Percentiles rank a stretch among this genome's conserved stretches.
Conservation (phyloP, 345 rosid species). For the Arabis hirsuta region DNA sequence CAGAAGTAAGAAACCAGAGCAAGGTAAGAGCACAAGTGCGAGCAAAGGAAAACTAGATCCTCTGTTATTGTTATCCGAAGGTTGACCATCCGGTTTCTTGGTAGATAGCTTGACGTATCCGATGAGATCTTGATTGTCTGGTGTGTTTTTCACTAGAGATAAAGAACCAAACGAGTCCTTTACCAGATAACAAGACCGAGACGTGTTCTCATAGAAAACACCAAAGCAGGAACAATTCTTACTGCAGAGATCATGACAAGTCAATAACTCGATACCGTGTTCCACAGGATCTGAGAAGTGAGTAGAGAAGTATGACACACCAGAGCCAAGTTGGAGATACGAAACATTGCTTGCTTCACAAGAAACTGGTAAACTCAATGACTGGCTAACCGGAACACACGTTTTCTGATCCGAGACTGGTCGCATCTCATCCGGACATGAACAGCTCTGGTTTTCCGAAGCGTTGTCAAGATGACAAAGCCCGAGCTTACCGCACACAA, state of each 20-base stretch:
- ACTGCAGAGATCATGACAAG: slow-evolving; percentile 65
- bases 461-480: slow-evolving; percentile 51
- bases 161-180: slow-evolving; percentile 69
- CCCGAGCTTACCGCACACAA: slow-evolving; percentile 62
- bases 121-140: slow-evolving; percentile 43
- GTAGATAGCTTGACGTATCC: slow-evolving; percentile 41
- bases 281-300: slow-evolving; percentile 55
- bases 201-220: slow-evolving; percentile 61
- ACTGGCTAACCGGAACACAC: slow-evolving; percentile 58
- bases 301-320: slow-evolving; percentile 61
- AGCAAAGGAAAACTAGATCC: slow-evolving; percentile 51
- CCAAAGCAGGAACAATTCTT: slow-evolving; percentile 75
- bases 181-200: slow-evolving; percentile 67
- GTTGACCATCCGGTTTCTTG: slow-evolving; percentile 2
- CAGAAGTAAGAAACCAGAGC: slow-evolving; percentile 52
- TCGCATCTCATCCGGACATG: slow-evolving; percentile 65
- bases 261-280: slow-evolving; percentile 50
- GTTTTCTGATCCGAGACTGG: slow-evolving; percentile 39
- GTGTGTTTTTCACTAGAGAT: slow-evolving; percentile 42
- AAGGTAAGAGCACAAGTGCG: slow-evolving; percentile 72
- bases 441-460: slow-evolving; percentile 54
- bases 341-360: slow-evolving; percentile 56
- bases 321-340: slow-evolving; percentile 54
- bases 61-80: slow-evolving; percentile 20
- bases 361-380: slow-evolving; percentile 56